Evolutionary conservation across 2,329 filamentous ascomycete species (phyloP), one percentile per base, ranked within the genome.

Genomic region (Biscogniauxia mediterranea): DNA sequence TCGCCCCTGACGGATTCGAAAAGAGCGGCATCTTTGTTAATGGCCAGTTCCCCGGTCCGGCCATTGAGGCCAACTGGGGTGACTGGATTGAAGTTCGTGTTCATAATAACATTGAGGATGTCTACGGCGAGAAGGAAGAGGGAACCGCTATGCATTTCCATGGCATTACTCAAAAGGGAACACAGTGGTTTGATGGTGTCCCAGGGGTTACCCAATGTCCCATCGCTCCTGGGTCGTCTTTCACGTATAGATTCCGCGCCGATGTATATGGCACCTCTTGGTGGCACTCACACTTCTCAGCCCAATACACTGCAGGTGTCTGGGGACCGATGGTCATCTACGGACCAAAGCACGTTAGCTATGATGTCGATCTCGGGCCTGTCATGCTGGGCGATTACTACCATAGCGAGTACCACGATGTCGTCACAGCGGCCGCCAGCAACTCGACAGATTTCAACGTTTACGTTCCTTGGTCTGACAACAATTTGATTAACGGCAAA

Each of bases 141-240:
- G 81, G 76, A n/a, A 85, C 85, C 20, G 81, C 78, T 58, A 77
- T 91, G 28, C 89, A 91, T 70, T 91, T 87, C 71, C 89, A 91
- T 69, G 89, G 89, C 13, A 77, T 90, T 58, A 87, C 81, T 67
- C 85, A 88, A 69, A 86, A 87, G 67, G 83, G 83, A 7, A 88
- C 85, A 0, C 86, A 81, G 32, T 79, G 83, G 56, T 89, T 90
- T 84, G 89, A 91, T 69, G 89, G 89, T 1, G 81, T 86, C 1
- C 77, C 83, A 0, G 85, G 81, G 49, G 80, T 88, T 1, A 85
- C 81, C 0, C 87, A 89, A 71, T 88, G 85, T 66, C 78, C 80
- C 1, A 85, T 90, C 55, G 79, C 83, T 0, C 83, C 87, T 0
- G 85, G 84, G 0, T 73, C 76, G 3, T 82, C 77, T 1, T 85